These are phyloP conservation scores for Aspergillus transmontanensis DNA, from an alignment of 2,329 filamentous ascomycete genomes.

Conservation along the genomic window DNA sequence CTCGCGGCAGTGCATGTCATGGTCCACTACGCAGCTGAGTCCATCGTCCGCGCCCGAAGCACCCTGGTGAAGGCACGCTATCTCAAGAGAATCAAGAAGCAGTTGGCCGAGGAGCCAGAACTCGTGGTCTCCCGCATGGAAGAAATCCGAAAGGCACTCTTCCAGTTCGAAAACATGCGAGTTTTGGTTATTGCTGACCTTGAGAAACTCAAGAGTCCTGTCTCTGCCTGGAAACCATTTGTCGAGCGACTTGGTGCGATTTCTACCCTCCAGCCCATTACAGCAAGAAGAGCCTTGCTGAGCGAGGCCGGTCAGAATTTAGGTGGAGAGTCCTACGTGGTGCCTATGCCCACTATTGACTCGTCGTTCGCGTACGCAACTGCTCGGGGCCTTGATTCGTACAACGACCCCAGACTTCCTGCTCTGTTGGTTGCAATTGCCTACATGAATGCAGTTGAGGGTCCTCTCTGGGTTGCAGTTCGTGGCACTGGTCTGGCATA, in stretches of 20 bases:
- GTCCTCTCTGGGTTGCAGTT: conserved; percentile 90
- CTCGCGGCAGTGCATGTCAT: conserved; percentile 67
- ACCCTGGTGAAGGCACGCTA: conserved; percentile 87
- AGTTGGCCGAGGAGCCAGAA: conserved; percentile 75
- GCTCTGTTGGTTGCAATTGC: conserved; percentile 84
- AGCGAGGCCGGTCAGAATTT: conserved; percentile 74
- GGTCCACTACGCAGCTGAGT: conserved; percentile 76
- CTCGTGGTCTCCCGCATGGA: conserved; percentile 77
- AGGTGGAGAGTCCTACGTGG: conserved; percentile 74
- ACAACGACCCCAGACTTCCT: conserved; percentile 75
- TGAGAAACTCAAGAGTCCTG: conserved; percentile 70
- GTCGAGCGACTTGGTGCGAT: conserved; percentile 54
- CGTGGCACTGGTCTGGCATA: conserved; percentile 94
- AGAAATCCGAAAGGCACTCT: conserved; percentile 72
- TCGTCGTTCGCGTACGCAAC: conserved; percentile 84
- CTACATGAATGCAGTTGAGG: conserved; percentile 91
- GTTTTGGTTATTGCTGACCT: conserved; percentile 82
- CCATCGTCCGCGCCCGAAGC: conserved; percentile 74
- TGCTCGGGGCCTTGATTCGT: conserved; percentile 72
- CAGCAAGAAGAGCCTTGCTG: conserved; percentile 69
- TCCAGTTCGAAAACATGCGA: conserved; percentile 83
- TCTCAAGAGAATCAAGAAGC: conserved; percentile 79
- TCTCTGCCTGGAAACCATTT: conserved; percentile 76
- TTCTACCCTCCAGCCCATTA: conserved; percentile 68
- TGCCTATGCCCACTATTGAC: conserved; percentile 91